phyloP scores from a whole-genome alignment of 1,284 basidiomycete species.

The Neolentinus lepideus region DNA sequence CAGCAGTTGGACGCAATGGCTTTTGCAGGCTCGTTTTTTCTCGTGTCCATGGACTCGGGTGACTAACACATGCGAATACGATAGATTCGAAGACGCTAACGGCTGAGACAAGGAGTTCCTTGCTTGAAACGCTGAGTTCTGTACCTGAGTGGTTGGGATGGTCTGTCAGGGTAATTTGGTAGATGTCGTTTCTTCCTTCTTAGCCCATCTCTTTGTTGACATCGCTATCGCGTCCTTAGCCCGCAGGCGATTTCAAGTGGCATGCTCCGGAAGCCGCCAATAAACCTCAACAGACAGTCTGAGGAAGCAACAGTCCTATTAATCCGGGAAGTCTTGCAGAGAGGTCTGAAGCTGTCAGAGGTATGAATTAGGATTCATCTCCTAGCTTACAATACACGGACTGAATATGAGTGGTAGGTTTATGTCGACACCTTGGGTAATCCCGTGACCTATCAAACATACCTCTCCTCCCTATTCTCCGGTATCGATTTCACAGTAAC shows the following conservation, averaged over 20 bases:
- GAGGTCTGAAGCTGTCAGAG: constrained; percentile 80
- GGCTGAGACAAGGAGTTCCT: constrained; percentile 56
- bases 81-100: constrained; percentile 90
- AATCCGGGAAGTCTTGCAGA: constrained; percentile 77
- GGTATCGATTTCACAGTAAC: constrained; percentile 85
- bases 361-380: constrained; percentile 28
- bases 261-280: constrained; percentile 82
- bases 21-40: constrained; percentile 84
- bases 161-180: constrained; percentile 81
- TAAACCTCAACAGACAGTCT: constrained; percentile 90
- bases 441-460: constrained; percentile 78
- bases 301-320: constrained; percentile 88
- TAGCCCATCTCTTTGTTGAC: constrained; percentile 6
- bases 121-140: constrained; percentile 57
- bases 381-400: constrained; percentile 1
- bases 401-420: constrained; percentile 45
- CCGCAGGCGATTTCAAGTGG: constrained; percentile 89
- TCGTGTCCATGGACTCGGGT: no score
- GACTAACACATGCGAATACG: no score
- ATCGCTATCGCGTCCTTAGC: constrained; percentile 32
- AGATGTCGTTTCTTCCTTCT: constrained; percentile 6
- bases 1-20: constrained; percentile 74
- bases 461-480: constrained; percentile 75
- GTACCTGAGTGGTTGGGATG: constrained; percentile 69
- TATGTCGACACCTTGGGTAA: constrained; percentile 95